phyloP scores from a whole-genome alignment of 768 basidiomycete genomes.

The Tricholoma bakamatsutake region DNA sequence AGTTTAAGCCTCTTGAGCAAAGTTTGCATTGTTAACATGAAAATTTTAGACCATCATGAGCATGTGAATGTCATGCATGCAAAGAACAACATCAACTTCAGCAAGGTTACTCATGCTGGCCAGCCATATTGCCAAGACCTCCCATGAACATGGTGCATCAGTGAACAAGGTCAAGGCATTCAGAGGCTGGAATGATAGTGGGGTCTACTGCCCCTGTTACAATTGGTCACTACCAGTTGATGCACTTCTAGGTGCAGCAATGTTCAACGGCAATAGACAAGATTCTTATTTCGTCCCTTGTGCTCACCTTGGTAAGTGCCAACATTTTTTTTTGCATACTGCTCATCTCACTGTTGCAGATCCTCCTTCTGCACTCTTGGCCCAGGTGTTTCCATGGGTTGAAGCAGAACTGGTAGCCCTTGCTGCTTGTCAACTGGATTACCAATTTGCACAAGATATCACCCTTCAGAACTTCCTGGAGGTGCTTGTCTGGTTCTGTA shows the following conservation, averaged over 20 bases:
- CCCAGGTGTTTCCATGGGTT: conserved; percentile 6
- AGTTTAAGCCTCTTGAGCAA: background rate
- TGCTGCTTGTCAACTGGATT: background rate
- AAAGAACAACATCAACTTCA: conserved; percentile 14
- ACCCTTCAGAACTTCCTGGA: conserved; percentile 19
- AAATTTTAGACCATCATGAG: conserved; percentile 19
- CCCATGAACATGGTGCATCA: conserved; percentile 17
- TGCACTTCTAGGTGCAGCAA: conserved; percentile 20
- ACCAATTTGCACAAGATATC: conserved; percentile 6
- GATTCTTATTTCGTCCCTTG: conserved; percentile 17
- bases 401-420: background rate
- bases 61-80: conserved; percentile 17
- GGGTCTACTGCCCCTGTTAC: conserved; percentile 18
- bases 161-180: conserved; percentile 20
- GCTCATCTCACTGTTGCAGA: conserved; percentile 4
- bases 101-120: conserved; percentile 7
- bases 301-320: conserved; percentile 10
- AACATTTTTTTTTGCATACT: background rate
- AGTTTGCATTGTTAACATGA: background rate
- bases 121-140: conserved; percentile 15
- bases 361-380: conserved; percentile 10
- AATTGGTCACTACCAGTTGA: conserved; percentile 18
- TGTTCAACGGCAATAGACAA: conserved; percentile 18
- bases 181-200: conserved; percentile 6
- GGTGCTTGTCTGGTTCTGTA: conserved; percentile 18